Evolutionary conservation across 768 basidiomycete genomes (phyloP), one percentile per base, ranked within the genome.

Genomic region (Suillus paluster): DNA sequence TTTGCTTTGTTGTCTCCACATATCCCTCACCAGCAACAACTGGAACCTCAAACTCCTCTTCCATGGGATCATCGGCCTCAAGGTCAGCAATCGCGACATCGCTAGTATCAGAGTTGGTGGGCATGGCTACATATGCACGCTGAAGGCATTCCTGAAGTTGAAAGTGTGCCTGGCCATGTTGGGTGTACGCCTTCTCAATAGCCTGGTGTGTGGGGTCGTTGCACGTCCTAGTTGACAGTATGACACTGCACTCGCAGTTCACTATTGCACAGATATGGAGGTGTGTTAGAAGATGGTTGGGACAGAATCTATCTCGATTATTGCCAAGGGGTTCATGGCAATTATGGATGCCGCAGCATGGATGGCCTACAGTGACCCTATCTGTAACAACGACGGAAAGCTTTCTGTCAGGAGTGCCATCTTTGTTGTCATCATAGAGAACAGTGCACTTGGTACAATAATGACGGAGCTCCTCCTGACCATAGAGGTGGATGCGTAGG

Each of bases 141-240:
- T 70, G 57, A 19, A 72, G 64, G 30, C 65, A 67, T 27, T 63
- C 61, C 39, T 74, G 73, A 6, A 77, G 69, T 48, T 72, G 70
- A 56, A 78, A 77, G 23, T 30, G 39, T 23, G 56, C 36, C 23
- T 57, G 56, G 38, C 56, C 56, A 17, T n/a, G 56, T n/a, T 38
- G 19, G 12, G 17, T 19, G 44, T 57, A 30, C 8, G 39, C 38
- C 36, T 41, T 67, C 62, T 76, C 73, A 5, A 70, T 49, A 14
- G 36, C 38, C 17, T 63, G 68, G 60, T 78, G 76, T 5, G 66
- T 66, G 6, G 63, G 52, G 23, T 34, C 34, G 11, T 44, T 21
- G 57, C 72, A 77, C 2, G 75, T 73, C 27, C 59, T 58, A 42
- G 8, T 59, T 14, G 66, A 68, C 6, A 23, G 49, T 6, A 34